Evolutionary conservation across 2,329 filamentous ascomycete species (phyloP), one percentile per base, ranked within the genome.

Genomic region (Colletotrichum destructivum): DNA sequence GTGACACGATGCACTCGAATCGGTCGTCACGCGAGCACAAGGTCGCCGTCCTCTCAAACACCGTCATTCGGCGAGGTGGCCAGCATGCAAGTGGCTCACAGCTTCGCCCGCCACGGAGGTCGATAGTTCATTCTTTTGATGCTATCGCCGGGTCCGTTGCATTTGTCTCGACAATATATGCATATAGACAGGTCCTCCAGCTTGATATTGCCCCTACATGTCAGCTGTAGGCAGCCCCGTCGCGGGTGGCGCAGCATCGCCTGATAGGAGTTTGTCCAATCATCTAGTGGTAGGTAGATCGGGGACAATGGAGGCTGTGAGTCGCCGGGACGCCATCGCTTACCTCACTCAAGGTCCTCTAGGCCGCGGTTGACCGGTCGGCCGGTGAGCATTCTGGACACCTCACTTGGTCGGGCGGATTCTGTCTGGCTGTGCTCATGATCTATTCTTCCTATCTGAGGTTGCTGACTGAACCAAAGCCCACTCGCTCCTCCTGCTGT

Each of bases 221-320:
- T 21, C 46, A 47, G 46, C 46, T 47, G 18, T 11, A 11, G 11
- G 2, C 46, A 21, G 16, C 38, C 21, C 49, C 26, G 26, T 21
- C 42, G 38, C 15, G 9, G 40, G 26, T 44, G 55, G 18, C n/a
- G 55, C n/a, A 26, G 18, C 57, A 61, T 49, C 57, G n/a, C 49
- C 38, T 40, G 9, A 31, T 15, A 31, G n/a, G 38, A 35, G 62
- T 62, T 62, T 47, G 26, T 62, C 60, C 47, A 52, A 54, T 62
- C 5, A 18, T 46, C 16, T 21, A 23, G n/a, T 56, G 35, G n/a
- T 18, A 8, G n/a, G 16, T 38, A 46, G 56, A 61, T 66, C 42
- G n/a, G 54, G 31, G 54, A 59, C 54, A n/a, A 66, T 15, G 21
- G 13, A 54, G 23, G 26, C 38, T 12, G 44, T 62, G 56, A 38